Percentiles rank a stretch among this genome's conserved stretches.
Conservation (phyloP, 495 filamentous ascomycete genomes). For the Geoglossum glabrum region DNA sequence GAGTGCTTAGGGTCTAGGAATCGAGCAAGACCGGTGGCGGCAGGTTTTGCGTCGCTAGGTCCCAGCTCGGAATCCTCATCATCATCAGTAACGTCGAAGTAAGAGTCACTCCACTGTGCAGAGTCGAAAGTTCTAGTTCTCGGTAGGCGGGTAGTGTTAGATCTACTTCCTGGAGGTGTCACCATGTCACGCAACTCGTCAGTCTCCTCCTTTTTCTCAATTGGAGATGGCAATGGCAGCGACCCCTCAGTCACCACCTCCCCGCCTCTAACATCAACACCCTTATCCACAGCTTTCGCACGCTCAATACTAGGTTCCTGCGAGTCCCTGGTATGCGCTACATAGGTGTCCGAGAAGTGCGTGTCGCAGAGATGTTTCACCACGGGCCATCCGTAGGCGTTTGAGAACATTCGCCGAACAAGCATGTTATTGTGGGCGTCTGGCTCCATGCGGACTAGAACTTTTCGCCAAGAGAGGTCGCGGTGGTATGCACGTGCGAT, state of each 20-base stretch:
- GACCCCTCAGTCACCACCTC: constrained; percentile 15
- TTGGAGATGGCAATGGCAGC: not conserved
- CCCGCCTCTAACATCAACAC: constrained; percentile 23
- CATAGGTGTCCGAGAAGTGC: constrained; percentile 57
- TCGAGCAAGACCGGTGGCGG: too few species aligned
- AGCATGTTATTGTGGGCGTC: constrained; percentile 98
- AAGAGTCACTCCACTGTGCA: constrained; percentile 3
- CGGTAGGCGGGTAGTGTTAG: not conserved
- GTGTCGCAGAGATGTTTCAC: constrained; percentile 83
- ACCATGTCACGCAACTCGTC: not conserved
- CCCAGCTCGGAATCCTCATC: not conserved
- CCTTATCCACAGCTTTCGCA: constrained; percentile 23
- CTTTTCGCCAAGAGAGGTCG: constrained; percentile 83
- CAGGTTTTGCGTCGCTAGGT: too few species aligned
- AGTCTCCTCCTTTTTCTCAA: not conserved
- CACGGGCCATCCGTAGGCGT: constrained; percentile 95
- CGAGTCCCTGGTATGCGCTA: constrained; percentile 38
- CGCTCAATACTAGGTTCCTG: constrained; percentile 27
- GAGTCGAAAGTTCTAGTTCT: not conserved
- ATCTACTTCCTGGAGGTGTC: not conserved
- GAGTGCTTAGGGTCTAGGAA: too few species aligned
- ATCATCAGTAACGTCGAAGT: constrained; percentile 3
- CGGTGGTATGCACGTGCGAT: constrained; percentile 89
- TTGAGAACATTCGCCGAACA: constrained; percentile 85
- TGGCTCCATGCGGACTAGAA: constrained; percentile 82